Base-by-base conservation (phyloP, 1,139 yeast genomes). In the Kurtzmaniella quercitrusa region DNA sequence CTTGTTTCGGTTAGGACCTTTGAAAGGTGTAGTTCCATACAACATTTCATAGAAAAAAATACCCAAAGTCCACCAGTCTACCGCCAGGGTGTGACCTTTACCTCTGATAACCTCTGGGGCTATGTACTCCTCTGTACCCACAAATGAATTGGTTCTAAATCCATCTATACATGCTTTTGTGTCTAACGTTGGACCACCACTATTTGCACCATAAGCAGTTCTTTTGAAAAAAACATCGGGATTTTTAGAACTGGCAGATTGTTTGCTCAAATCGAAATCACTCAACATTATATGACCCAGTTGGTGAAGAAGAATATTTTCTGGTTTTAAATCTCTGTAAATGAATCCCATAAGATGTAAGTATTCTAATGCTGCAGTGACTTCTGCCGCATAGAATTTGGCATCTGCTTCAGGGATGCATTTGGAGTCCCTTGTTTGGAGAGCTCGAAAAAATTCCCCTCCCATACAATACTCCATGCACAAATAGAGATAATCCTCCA, bases 391-490 rank as follows among this genome's bases (percentile, higher is more conserved):
- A 62, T 94, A 94, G 60, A 94, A 94, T 48, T 82, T 74, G 15
- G 98, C 98, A 60, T 91, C 98, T 41, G 73, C 79, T 62, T 94
- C 99, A 34, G 81, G 74, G 14, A 94, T 83, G 49, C 95, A 86
- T 59, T 90, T 89, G 43, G 91, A 80, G 49, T 83, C 86, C 48
- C 97, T 75, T 0, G 97, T 90, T 65, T 94, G 98, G 43, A 94
- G 68, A 0, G 98, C 98, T 47, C 98, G 73, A 71, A 94, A 94
- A 60, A 94, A 94, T 65, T 94, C 99, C 40, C 99, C 98, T 17
- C 99, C 99, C 94, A 93, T 90, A 60, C 98, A 94, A 58, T 93
- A 94, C 63, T 94, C 99, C 96, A 94, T 91, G 61, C 98, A 94
- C 42, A 94, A 76, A 58, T 91, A 94, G n/a, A 94, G 67, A 59